These are phyloP conservation scores for Angomonas deanei DNA, from an alignment of 208 protist genomes.

Conservation along the genomic window DNA sequence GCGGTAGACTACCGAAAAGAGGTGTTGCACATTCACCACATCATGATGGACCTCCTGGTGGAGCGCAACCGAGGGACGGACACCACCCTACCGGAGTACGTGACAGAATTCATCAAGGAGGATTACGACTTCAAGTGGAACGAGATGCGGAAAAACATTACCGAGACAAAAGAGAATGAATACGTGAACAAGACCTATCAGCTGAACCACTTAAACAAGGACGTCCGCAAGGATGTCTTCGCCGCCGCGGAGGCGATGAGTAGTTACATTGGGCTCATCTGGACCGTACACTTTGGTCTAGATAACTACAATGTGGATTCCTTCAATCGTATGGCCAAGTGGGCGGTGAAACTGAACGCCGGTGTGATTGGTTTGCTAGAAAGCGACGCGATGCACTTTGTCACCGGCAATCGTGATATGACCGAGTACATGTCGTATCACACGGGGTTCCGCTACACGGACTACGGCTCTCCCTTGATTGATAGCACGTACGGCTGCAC, in stretches of 20 bases:
- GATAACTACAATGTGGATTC: slow-evolving; percentile 80
- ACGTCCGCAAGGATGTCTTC: slow-evolving; percentile 39
- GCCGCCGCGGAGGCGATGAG: slow-evolving; percentile 60
- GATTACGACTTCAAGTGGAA: slow-evolving; percentile 26
- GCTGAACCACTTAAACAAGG: slow-evolving; percentile 16
- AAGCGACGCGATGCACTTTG: slow-evolving; percentile 68
- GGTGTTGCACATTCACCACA: slow-evolving; percentile 58
- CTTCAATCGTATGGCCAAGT: slow-evolving; percentile 38
- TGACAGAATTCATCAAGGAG: slow-evolving; percentile 22
- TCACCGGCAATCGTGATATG: slow-evolving; percentile 70
- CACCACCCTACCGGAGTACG: slow-evolving; percentile 26
- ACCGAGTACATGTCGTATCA: slow-evolving; percentile 75
- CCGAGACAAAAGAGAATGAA: slow-evolving; percentile 4
- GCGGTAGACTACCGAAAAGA: slow-evolving; percentile 30
- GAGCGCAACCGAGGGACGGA: slow-evolving; percentile 46
- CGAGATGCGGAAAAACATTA: slow-evolving; percentile 40
- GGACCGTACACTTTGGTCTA: slow-evolving; percentile 73
- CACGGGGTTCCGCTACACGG: slow-evolving; percentile 65
- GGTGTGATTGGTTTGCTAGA: slow-evolving; percentile 65
- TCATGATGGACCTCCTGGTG: slow-evolving; percentile 31
- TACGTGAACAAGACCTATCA: slow-evolving; percentile 16
- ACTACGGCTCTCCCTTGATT: slow-evolving; percentile 67
- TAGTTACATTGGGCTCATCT: slow-evolving; percentile 75
- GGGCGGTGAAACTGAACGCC: slow-evolving; percentile 34
- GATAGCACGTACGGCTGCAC: slow-evolving; percentile 84